Base-by-base conservation (phyloP, 805 yeast species). In the Maudiozyma turicensis region DNA sequence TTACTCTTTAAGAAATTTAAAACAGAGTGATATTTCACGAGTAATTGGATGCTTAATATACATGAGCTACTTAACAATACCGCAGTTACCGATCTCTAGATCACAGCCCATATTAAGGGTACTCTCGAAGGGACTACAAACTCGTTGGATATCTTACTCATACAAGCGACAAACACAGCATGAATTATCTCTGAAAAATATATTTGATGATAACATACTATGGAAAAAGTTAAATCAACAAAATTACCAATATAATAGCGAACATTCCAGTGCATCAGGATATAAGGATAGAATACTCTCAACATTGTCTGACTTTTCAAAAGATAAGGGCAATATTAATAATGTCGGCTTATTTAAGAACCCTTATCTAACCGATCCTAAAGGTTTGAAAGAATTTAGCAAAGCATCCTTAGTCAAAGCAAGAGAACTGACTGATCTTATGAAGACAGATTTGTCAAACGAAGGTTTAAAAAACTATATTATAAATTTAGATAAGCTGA, bases 291-390 rank as follows among this genome's bases (percentile, higher is more conserved):
- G 48, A 29, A 15, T 52, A 40, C 46, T 55, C 7, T 47, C 47
- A n/a, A 33, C 45, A n/a, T 34, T 45, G 3, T 50, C 50, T 20
- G 28, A 30, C 10, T 6, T 7, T 8, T 35, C 47, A 29, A 44
- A 41, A 7, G 29, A 31, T 20, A 20, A 20, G 11, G 30, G 6
- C 13, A 11, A 7, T 28, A 13, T 7, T 8, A 14, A 43, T 28
- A 63, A 63, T 40, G 71, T 76, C 1, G 97, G 96, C 0, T 72
- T 91, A 32, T 90, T 93, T 62, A 72, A 75, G 46, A 90, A 91
- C 57, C 83, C 84, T 33, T 77, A 76, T 52, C 69, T 91, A 43
- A 77, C 74, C 1, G 72, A 81, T 1, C 87, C 97, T 0, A 69
- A 76, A 3, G 96, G 96, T 0, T 67, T 91, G 28, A 67, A 74